A percentile compares a stretch with the other conserved stretches of the same genome.
phyloP scores from a whole-genome alignment of 164 flowering plant species.

The Nelumbo lutea region DNA sequence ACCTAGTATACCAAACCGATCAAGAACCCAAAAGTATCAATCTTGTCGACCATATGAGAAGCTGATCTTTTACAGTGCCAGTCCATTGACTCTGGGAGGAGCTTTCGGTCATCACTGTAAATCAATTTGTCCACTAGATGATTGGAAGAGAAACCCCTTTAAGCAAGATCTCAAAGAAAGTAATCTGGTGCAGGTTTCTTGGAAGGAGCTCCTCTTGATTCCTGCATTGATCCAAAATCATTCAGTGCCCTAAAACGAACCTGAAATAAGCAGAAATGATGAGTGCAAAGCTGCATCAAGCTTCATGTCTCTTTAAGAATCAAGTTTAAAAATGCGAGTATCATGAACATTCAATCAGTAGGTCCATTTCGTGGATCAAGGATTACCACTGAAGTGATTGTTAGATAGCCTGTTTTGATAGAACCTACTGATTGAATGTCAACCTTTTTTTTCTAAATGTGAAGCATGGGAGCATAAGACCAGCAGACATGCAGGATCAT shows the following conservation, averaged over 20 bases:
- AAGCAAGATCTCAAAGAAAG: conserved; percentile 45
- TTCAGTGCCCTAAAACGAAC: background rate
- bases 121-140: no score
- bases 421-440: background rate
- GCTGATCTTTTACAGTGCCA: background rate
- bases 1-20: background rate
- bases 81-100: no score
- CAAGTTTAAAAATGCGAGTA: no score
- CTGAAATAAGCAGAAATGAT: background rate
- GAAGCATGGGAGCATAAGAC: no score
- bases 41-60: conserved; percentile 12
- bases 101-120: no score
- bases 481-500: no score
- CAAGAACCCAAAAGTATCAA: conserved; percentile 10
- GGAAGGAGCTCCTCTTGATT: conserved; percentile 86
- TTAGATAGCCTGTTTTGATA: background rate
- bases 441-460: no score
- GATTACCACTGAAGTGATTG: background rate
- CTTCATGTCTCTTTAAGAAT: background rate
- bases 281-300: conserved; percentile 2
- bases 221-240: conserved; percentile 46
- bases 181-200: conserved; percentile 95
- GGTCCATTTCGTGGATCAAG: background rate
- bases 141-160: no score
- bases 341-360: no score